phyloP scores from a whole-genome alignment of 371 early-diverging fungal species.

The Mucor velutinosus region DNA sequence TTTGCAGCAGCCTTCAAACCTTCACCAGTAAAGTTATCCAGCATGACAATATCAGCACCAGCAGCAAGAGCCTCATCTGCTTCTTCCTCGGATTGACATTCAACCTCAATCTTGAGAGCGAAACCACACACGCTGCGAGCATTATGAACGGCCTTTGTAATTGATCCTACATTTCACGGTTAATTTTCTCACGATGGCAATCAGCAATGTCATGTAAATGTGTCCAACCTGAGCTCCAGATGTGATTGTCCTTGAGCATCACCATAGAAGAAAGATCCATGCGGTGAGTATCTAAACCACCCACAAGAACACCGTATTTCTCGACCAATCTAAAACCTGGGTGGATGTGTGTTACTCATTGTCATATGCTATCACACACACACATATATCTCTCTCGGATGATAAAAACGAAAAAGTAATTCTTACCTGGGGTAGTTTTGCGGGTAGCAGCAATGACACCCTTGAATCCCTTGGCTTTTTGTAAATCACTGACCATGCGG shows the following conservation, averaged over 20 bases:
- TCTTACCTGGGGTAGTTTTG: constrained; percentile 95
- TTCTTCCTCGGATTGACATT: constrained; percentile 89
- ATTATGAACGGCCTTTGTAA: constrained; percentile 83
- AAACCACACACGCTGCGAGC: constrained; percentile 90
- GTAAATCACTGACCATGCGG: constrained; percentile 66
- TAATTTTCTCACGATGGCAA: constrained; percentile 1
- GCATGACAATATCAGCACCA: constrained; percentile 97
- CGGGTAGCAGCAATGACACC: constrained; percentile 96
- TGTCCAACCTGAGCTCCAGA: constrained; percentile 85
- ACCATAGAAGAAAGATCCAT: constrained; percentile 97
- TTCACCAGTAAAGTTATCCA: constrained; percentile 78
- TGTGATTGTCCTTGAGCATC: constrained; percentile 99
- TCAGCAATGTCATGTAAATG: background rate
- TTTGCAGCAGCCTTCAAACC: constrained; percentile 66
- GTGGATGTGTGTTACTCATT: background rate
- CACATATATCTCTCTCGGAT: background rate
- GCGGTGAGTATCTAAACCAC: constrained; percentile 96
- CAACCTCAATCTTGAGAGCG: constrained; percentile 95
- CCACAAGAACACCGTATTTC: constrained; percentile 97
- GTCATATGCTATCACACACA: background rate
- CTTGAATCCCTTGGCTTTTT: constrained; percentile 72
- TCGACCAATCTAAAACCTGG: constrained; percentile 94
- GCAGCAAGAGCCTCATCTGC: constrained; percentile 96
- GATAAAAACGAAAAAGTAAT: background rate
- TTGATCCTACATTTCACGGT: constrained; percentile 53